phyloP scores from a whole-genome alignment of 768 basidiomycete genomes.

The Leccinum arenicola region DNA sequence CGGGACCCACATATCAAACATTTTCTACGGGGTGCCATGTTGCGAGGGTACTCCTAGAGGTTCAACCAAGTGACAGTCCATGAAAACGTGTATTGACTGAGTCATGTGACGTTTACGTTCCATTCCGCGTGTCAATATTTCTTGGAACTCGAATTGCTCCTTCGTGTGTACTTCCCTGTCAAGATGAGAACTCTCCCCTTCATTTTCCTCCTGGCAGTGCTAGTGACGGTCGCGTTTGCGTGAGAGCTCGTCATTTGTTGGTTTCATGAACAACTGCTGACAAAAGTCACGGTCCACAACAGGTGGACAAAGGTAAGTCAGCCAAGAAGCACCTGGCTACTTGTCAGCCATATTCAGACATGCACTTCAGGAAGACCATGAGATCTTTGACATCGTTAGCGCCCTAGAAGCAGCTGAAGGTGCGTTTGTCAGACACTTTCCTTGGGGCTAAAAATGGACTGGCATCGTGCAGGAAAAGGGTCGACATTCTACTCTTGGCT shows the following conservation, averaged over 20 bases:
- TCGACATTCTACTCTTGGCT: constrained; percentile 97
- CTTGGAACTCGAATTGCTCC: not conserved
- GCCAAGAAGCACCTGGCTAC: not conserved
- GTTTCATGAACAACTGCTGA: not conserved
- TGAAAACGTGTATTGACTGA: not conserved
- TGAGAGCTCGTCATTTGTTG: constrained; percentile 37
- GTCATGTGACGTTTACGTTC: constrained; percentile 12
- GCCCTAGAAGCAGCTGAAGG: constrained; percentile 82
- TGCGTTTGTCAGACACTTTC: constrained; percentile 20
- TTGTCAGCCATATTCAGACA: constrained; percentile 9
- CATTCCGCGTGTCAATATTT: not conserved
- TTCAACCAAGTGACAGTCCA: not conserved
- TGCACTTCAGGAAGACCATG: constrained; percentile 76
- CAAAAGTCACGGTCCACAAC: not conserved
- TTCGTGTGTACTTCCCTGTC: not conserved
- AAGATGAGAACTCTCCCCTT: constrained; percentile 51
- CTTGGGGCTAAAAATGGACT: constrained; percentile 3
- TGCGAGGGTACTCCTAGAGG: not conserved
- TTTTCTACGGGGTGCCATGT: constrained; percentile 56
- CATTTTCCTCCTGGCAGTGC: constrained; percentile 47
- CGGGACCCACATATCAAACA: constrained; percentile 81
- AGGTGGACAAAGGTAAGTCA: constrained; percentile 70
- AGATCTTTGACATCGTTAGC: constrained; percentile 92
- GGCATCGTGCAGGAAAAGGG: constrained; percentile 58
- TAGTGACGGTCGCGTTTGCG: constrained; percentile 57